These are phyloP conservation scores for Aspergillus jensenii DNA, from an alignment of 2,329 filamentous ascomycete species.

Conservation along the genomic window DNA sequence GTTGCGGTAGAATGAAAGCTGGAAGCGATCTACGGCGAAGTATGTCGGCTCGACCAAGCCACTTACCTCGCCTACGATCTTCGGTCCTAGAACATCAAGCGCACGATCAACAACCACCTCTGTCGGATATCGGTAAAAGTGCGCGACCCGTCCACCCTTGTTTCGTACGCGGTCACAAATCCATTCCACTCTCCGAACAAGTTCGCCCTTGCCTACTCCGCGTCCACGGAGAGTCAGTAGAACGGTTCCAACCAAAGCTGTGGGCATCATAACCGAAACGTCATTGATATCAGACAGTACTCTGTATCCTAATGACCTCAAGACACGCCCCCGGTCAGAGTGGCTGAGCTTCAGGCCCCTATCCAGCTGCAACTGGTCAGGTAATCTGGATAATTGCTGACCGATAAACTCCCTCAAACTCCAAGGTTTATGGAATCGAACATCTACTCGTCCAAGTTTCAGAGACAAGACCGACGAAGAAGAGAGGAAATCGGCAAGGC, in stretches of 20 bases:
- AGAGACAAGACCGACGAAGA: conserved; percentile 85
- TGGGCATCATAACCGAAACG: conserved; percentile 97
- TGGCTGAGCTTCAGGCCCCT: conserved; percentile 45
- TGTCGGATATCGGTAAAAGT: conserved; percentile 80
- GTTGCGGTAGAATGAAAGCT: conserved; percentile 96
- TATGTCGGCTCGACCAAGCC: conserved; percentile 88
- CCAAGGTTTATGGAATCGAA: conserved; percentile 96
- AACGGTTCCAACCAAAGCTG: conserved; percentile 90
- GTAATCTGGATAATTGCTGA: conserved; percentile 66
- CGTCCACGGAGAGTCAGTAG: conserved; percentile 86
- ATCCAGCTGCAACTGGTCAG: conserved; percentile 40
- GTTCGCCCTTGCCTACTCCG: conserved; percentile 82
- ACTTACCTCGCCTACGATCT: conserved; percentile 77
- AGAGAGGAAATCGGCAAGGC: conserved; percentile 83
- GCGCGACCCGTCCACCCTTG: conserved; percentile 88
- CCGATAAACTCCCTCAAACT: conserved; percentile 79
- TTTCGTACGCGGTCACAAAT: conserved; percentile 75
- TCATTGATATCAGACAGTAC: conserved; percentile 93
- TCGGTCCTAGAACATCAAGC: conserved; percentile 85
- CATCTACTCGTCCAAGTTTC: conserved; percentile 86
- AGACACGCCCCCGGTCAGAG: conserved; percentile 65
- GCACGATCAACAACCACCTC: conserved; percentile 83
- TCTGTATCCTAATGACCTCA: conserved; percentile 86
- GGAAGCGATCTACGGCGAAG: conserved; percentile 93
- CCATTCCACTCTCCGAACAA: conserved; percentile 88